phyloP scores from a whole-genome alignment of 306 rosid genomes.

The Senna tora region DNA sequence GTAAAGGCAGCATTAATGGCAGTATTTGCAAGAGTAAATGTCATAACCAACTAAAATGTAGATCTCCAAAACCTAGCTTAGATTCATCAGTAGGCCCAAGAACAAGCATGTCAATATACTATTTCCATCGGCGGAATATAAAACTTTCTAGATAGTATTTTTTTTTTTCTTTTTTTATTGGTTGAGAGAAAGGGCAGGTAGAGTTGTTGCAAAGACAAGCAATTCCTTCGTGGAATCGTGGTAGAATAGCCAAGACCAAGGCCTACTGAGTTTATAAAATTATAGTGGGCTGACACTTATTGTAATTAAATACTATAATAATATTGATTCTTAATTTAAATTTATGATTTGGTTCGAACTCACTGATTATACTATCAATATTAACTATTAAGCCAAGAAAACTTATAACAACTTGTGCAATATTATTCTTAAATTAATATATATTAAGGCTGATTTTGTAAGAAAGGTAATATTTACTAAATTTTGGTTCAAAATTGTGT shows the following conservation, averaged over 20 bases:
- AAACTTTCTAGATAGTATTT: not conserved
- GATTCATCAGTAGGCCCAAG: not conserved
- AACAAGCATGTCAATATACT: not conserved
- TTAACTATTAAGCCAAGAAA: not conserved
- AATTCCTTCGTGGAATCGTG: not conserved
- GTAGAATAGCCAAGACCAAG: not conserved
- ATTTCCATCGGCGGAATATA: not conserved
- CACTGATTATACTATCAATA: too few species aligned
- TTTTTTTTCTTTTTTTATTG: too few species aligned
- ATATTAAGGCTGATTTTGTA: not conserved
- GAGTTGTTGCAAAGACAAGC: not conserved
- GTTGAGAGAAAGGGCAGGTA: not conserved
- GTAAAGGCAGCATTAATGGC: conserved; percentile 37
- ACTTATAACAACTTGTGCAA: not conserved
- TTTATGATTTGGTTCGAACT: too few species aligned
- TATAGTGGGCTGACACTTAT: too few species aligned
- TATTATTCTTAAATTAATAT: not conserved
- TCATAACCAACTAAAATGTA: not conserved
- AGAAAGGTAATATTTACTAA: not conserved
- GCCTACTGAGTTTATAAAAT: too few species aligned
- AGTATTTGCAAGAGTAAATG: conserved; percentile 28
- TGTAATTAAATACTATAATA: too few species aligned
- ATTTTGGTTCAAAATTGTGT: not conserved
- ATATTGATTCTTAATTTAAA: too few species aligned
- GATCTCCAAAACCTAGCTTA: not conserved